Evolutionary conservation across 2,329 filamentous ascomycete genomes (phyloP), one percentile per base, ranked within the genome.

Genomic region (Chaetomium globosum): DNA sequence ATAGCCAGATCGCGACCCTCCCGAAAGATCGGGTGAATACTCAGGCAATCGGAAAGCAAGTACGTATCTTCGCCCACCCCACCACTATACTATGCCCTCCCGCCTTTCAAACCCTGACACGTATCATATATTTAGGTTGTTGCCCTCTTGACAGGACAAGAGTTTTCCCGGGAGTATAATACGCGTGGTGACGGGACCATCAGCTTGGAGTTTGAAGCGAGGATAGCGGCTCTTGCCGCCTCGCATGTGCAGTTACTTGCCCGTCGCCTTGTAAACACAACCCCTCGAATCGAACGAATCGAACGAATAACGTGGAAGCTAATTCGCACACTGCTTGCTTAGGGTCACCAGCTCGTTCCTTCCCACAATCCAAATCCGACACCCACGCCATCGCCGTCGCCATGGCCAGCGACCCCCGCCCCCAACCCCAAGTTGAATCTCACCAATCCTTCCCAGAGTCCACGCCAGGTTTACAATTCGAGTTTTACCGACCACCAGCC

Each of bases 1-100:
- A 71, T 61, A 59, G 61, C 13, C 72, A 71, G 0, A 60, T 78
- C 16, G 36, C 66, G 1, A 33, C 66, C n/a, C 59, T 80, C 0
- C 67, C 74, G 1, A 28, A 33, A 2, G 67, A 67, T 1, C 56
- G 65, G 39, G 75, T 74, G 13, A 68, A 69, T 12, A 57, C 33
- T 7, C 54, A 73, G 9, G 61, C 75, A 16, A 68, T 64, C 28
- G 54, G 62, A 13, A 64, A 63, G 58, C 53, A 72, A 1, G 74
- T 80, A 31, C 73, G 74, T 56, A 23, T 52, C 10, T 12, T 10
- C 10, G 26, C 36, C 48, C 48, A 48, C 62, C 54, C 21, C n/a
- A 48, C 23, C 43, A 16, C 46, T 75, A 70, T 57, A 12, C 7
- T 26, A 13, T 23, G 21, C 5, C 19, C 2, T 48, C 21, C 64